These are phyloP conservation scores for Phtheirospermum japonicum DNA, from an alignment of 257 asterid genomes.

Conservation along the genomic window DNA sequence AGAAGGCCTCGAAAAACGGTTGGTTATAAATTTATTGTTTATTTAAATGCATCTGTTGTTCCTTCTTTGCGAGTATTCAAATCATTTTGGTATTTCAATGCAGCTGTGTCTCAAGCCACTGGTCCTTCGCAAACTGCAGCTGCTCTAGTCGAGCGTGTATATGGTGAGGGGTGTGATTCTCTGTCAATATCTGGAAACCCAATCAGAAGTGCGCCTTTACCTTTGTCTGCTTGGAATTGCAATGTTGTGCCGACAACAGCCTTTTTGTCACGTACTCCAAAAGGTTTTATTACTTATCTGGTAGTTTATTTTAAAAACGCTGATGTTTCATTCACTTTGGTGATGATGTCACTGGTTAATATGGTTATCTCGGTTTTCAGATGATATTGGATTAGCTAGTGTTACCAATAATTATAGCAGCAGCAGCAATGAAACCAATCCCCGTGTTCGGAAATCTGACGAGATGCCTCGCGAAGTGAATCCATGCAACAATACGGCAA, in stretches of 20 bases:
- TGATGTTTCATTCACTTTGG: conserved; percentile 7
- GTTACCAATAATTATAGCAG: conserved; percentile 49
- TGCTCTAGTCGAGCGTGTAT: conserved; percentile 46
- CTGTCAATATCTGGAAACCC: conserved; percentile 41
- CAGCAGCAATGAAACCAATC: conserved; percentile 63
- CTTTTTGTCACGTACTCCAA: conserved; percentile 30
- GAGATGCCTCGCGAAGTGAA: conserved; percentile 36
- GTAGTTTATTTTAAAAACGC: not conserved
- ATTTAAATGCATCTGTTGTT: conserved; percentile 4
- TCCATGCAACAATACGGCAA: conserved; percentile 29
- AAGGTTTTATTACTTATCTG: conserved; percentile 38
- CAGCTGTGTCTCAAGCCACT: conserved; percentile 41
- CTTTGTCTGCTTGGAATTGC: conserved; percentile 50
- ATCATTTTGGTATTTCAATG: conserved; percentile 14
- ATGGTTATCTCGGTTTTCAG: conserved; percentile 35
- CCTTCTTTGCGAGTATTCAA: not conserved
- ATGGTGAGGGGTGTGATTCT: conserved; percentile 41
- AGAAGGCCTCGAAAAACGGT: conserved; percentile 74
- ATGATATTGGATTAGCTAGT: conserved; percentile 41
- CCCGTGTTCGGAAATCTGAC: conserved; percentile 34
- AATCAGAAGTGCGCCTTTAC: conserved; percentile 27
- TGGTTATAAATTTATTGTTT: conserved; percentile 7
- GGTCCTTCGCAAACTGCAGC: conserved; percentile 48
- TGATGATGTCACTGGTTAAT: conserved; percentile 9
- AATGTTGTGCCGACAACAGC: conserved; percentile 39